A percentile compares a stretch with the other conserved stretches of the same genome.
Conservation (phyloP, 768 basidiomycete genomes). For the Auricularia auricula-judae region DNA sequence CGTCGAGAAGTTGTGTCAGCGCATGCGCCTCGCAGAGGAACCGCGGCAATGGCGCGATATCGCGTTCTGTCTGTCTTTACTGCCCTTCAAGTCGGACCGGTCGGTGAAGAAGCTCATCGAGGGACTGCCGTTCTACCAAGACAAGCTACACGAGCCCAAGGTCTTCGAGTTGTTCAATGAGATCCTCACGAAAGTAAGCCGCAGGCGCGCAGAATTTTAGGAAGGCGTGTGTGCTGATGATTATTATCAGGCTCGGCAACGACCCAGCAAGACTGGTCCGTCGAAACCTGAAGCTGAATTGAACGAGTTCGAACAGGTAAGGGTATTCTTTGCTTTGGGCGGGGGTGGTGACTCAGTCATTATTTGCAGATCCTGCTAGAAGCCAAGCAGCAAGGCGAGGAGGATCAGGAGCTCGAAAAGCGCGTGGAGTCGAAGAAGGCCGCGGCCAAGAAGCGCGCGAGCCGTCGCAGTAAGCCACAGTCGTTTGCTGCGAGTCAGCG, state of each 20-base stretch:
- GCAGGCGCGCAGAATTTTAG: background rate
- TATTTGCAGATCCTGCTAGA: constrained; percentile 66
- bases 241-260: background rate
- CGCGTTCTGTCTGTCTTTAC: constrained; percentile 84
- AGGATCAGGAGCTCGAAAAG: constrained; percentile 84
- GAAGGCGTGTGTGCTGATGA: background rate
- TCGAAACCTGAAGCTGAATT: constrained; percentile 82
- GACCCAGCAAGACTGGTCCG: background rate
- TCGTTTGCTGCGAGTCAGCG: too few relatives aligned
- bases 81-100: constrained; percentile 95
- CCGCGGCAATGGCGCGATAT: constrained; percentile 96
- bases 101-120: constrained; percentile 96
- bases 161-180: constrained; percentile 80
- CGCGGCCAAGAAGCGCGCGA: constrained; percentile 64
- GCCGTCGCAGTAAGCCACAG: constrained; percentile 27
- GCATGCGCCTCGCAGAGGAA: constrained; percentile 81
- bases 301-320: constrained; percentile 85
- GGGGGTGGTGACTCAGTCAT: background rate
- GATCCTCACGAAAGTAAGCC: constrained; percentile 73
- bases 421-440: constrained; percentile 74
- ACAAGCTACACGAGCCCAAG: constrained; percentile 82
- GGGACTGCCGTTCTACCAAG: constrained; percentile 83
- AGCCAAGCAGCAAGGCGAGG: constrained; percentile 72
- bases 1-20: constrained; percentile 94
- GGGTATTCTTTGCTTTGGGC: constrained; percentile 6